Evolutionary conservation across 2,329 filamentous ascomycete genomes (phyloP).

Genomic region (Didymella lethalis): DNA sequence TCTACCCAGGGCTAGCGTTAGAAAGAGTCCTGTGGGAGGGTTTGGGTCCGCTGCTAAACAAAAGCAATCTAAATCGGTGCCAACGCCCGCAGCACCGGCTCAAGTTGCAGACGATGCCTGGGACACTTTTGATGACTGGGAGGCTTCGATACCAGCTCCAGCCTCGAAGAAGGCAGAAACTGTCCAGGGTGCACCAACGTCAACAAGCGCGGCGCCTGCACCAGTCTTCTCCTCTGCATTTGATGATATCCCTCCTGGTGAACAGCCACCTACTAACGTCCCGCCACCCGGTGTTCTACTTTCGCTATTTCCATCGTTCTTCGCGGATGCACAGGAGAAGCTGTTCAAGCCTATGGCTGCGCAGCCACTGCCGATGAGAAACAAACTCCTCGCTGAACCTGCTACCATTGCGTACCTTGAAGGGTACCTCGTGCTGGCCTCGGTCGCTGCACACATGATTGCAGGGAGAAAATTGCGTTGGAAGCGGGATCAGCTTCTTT

Average conservation of each 20-base stretch:
- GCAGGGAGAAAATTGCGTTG: slow-evolving; percentile 86
- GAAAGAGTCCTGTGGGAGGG: slow-evolving; percentile 18
- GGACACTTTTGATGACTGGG: slow-evolving; percentile 58
- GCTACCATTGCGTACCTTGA: slow-evolving; percentile 69
- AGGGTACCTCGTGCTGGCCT: slow-evolving; percentile 68
- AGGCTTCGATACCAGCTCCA: slow-evolving; percentile 42
- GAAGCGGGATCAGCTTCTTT: slow-evolving; percentile 86
- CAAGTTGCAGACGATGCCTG: slow-evolving; percentile 48
- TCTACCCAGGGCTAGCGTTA: slow-evolving; percentile 10
- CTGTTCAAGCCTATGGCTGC: slow-evolving; percentile 72
- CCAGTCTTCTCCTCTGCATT: slow-evolving; percentile 34
- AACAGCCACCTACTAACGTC: slow-evolving; percentile 78
- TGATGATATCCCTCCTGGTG: slow-evolving; percentile 36
- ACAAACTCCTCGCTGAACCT: slow-evolving; percentile 69
- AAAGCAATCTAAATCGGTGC: slow-evolving; percentile 12
- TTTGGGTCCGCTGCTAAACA: slow-evolving; percentile 27
- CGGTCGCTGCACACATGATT: slow-evolving; percentile 79
- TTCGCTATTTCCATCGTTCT: slow-evolving; percentile 75
- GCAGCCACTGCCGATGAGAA: slow-evolving; percentile 65
- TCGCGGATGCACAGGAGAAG: slow-evolving; percentile 69
- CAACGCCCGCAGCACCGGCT: slow-evolving; percentile 15
- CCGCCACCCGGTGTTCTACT: slow-evolving; percentile 87
- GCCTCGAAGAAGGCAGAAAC: slow-evolving; percentile 14
- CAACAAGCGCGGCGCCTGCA: slow-evolving; percentile 16
- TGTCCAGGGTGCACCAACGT: slow-evolving; percentile 2